Evolutionary conservation across 1,139 yeast species (phyloP), one percentile per base, ranked within the genome.

Genomic region (Yueomyces sp.): DNA sequence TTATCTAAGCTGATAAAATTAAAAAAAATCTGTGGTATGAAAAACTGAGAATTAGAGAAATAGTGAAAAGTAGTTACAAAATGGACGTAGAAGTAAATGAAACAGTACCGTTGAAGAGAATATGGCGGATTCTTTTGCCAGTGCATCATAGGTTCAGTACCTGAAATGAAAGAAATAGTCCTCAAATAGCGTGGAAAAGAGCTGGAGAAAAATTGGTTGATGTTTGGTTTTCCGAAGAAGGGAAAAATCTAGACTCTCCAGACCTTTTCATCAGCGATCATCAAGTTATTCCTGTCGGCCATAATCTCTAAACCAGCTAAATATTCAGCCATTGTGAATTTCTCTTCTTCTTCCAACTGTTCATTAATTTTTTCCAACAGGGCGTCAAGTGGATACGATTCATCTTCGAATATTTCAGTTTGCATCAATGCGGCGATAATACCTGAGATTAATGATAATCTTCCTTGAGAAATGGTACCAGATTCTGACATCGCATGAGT

Each of bases 191-290:
- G 26, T 19, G 12, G 42, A 28, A 5, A n/a, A 8, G 25, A 19
- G 5, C 26, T 8, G 9, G 5, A n/a, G 25, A 30, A 26, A 33
- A 7, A n/a, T 4, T 38, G 5, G 27, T 26, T 33, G n/a, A 26
- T 9, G 32, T 12, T 34, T 31, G 25, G 28, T 26, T 34, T 19
- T 19, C 2, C 19, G 19, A 19, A 19, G 19, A 19, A 19, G 19
- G 19, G 19, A 29, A 8, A 27, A 7, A 8, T 12, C 42, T 31
- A 50, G 25, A 78, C 73, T 60, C 72, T 71, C 75, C 77, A 79
- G 38, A 81, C 70, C 57, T 75, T 74, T 32, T 74, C 82, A 41
- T 78, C 86, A 35, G 77, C 72, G 30, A 71, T 56, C 76, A 77
- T 75, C 43, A 81, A 57, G 54, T 76, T 72, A 52, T 77, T 78